Evolutionary conservation across 2,329 filamentous ascomycete genomes (phyloP).

Genomic region (Huntiella decipiens): DNA sequence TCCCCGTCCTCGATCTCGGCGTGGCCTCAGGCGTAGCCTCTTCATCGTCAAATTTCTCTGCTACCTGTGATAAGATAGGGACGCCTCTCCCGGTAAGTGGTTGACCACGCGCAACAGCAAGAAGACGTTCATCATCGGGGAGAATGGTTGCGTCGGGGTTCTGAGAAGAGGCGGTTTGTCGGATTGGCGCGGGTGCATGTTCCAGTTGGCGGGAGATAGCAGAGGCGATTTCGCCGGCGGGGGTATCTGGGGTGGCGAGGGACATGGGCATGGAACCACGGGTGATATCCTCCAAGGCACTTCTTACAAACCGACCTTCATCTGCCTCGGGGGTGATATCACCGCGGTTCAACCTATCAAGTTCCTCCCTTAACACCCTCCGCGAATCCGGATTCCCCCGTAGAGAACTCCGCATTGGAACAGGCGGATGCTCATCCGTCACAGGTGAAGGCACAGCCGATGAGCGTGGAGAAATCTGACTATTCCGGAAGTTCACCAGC

Average conservation of each 20-base stretch:
- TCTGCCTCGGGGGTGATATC: conserved; percentile 59
- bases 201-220: conserved; percentile 5
- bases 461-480: neutral
- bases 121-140: neutral
- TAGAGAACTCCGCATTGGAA: neutral
- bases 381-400: neutral
- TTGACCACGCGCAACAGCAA: neutral
- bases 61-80: neutral
- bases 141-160: neutral
- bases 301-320: conserved; percentile 73
- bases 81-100: neutral
- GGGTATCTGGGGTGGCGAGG: neutral
- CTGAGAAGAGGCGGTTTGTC: neutral
- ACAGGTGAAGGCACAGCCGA: neutral
- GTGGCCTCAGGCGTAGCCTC: neutral
- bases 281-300: conserved; percentile 75
- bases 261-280: conserved; percentile 32
- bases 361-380: neutral
- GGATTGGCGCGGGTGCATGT: neutral
- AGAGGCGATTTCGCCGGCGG: neutral
- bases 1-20: conserved; percentile 1
- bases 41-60: neutral
- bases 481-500: neutral
- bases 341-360: conserved; percentile 15
- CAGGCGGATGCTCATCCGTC: neutral